Conservation (phyloP, 2,329 filamentous ascomycete genomes). For the Sodiomyces alkalinus region DNA sequence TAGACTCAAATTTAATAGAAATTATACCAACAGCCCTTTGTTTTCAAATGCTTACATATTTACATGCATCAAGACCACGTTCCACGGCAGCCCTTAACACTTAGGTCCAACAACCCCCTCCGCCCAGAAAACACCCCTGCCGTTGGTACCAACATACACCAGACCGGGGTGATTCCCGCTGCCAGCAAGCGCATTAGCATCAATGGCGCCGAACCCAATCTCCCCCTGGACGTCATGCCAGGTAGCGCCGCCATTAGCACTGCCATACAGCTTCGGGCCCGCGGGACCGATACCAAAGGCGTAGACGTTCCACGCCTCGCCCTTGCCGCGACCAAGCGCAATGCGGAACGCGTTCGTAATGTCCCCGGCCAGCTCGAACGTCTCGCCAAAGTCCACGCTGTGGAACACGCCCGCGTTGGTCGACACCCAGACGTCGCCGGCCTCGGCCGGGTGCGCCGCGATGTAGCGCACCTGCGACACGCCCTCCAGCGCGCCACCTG, state of each 20-base stretch:
- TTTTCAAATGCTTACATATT: too few relatives aligned
- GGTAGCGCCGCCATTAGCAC: conserved; percentile 23
- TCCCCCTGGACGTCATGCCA: conserved; percentile 32
- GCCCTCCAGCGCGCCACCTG: conserved; percentile 19
- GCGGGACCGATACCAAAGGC: conserved; percentile 27
- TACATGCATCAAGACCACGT: too few relatives aligned
- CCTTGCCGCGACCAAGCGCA: conserved; percentile 25
- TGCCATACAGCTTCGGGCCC: conserved; percentile 29
- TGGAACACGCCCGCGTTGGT: conserved; percentile 39
- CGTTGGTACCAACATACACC: conserved; percentile 35
- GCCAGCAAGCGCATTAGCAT: conserved; percentile 23
- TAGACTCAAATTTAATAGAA: too few relatives aligned
- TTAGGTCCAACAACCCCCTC: too few relatives aligned
- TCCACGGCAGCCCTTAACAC: too few relatives aligned
- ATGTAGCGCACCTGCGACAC: conserved; percentile 37
- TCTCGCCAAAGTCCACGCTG: conserved; percentile 33
- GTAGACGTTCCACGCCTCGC: conserved; percentile 28
- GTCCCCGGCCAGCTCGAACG: conserved; percentile 23
- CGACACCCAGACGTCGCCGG: conserved; percentile 47
- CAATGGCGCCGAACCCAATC: conserved; percentile 30
- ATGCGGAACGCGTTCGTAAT: conserved; percentile 26
- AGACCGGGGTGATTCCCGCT: conserved; percentile 28
- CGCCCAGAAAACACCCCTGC: conserved; percentile 26
- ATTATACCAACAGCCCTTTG: too few relatives aligned
- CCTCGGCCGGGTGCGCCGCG: conserved; percentile 37